Evolutionary conservation across 2,329 filamentous ascomycete species (phyloP), one percentile per base, ranked within the genome.

Genomic region (Colletotrichum tabaci): DNA sequence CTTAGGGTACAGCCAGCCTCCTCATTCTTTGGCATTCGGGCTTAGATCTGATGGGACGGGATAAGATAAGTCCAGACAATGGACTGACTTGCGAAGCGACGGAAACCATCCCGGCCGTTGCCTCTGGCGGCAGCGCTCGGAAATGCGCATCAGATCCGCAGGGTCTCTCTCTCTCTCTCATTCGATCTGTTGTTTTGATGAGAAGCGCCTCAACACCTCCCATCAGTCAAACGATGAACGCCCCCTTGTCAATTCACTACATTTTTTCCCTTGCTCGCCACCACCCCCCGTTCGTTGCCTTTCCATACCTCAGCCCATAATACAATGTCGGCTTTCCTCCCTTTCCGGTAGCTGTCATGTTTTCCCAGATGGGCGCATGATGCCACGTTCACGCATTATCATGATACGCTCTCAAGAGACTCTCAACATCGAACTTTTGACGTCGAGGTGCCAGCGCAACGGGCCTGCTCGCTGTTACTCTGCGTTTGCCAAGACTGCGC

Each of bases 401-500:
- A 61, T 46, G 18, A 42, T 23, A n/a, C 15, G 35, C 16, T 55
- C 49, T 9, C 35, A 63, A 30, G 35, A 52, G 35, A 23, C 23
- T 38, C 47, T 61, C 56, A 55, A 44, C 53, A 68, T 56, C 35
- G 8, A 38, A 38, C 35, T 38, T 38, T 38, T 40, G 53, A 49
- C 18, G 60, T 68, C 58, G n/a, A 47, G 42, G 58, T 72, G 66
- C 69, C 69, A 60, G 69, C 69, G 53, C 66, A 69, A 60, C 40
- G 69, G 64, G 35, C 65, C 66, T 69, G 7, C 26, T 68, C 26
- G 60, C 46, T 64, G 69, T 61, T 72, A 42, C 69, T 56, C 42
- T 69, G 66, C 69, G 64, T 40, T 66, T 60, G 66, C 69, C 69
- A 72, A 69, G 69, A 53, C 69, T 60, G 53, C 40, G 62, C 60